A percentile compares a stretch with the other conserved stretches of the same genome.
phyloP scores from a whole-genome alignment of 495 filamentous ascomycete species.

The Glarea lozoyensis region DNA sequence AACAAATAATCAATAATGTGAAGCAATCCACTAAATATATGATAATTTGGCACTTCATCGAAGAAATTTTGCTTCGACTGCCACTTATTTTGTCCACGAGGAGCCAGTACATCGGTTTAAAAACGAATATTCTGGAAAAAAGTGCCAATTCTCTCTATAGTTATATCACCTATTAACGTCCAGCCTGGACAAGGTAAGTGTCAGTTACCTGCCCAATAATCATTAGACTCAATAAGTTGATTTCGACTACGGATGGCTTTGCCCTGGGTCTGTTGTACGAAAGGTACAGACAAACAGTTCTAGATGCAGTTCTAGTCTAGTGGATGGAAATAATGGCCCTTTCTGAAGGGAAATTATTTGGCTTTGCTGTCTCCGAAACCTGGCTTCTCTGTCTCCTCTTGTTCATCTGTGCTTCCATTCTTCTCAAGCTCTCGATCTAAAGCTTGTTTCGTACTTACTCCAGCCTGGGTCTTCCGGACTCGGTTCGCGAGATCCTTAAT shows the following conservation, averaged over 20 bases:
- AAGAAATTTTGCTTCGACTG: too few relatives aligned
- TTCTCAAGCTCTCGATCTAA: conserved; percentile 33
- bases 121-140: too few relatives aligned
- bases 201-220: too few relatives aligned
- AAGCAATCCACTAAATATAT: too few relatives aligned
- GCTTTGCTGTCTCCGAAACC: conserved; percentile 20
- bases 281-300: conserved; percentile 17
- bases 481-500: conserved; percentile 54
- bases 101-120: too few relatives aligned
- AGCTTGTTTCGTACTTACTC: background rate
- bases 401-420: conserved; percentile 44
- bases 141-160: too few relatives aligned
- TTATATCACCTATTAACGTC: too few relatives aligned
- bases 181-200: too few relatives aligned
- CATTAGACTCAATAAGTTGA: too few relatives aligned
- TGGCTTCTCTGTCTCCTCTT: conserved; percentile 48
- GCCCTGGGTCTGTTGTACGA: conserved; percentile 18
- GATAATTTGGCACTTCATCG: too few relatives aligned
- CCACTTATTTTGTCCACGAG: too few relatives aligned
- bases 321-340: conserved; percentile 8
- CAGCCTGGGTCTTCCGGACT: conserved; percentile 29
- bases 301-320: conserved; percentile 20
- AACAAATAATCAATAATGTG: too few relatives aligned
- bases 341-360: conserved; percentile 17
- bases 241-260: conserved; percentile 21